phyloP scores from a whole-genome alignment of 768 basidiomycete genomes.

The Stropharia rugosoannulata region DNA sequence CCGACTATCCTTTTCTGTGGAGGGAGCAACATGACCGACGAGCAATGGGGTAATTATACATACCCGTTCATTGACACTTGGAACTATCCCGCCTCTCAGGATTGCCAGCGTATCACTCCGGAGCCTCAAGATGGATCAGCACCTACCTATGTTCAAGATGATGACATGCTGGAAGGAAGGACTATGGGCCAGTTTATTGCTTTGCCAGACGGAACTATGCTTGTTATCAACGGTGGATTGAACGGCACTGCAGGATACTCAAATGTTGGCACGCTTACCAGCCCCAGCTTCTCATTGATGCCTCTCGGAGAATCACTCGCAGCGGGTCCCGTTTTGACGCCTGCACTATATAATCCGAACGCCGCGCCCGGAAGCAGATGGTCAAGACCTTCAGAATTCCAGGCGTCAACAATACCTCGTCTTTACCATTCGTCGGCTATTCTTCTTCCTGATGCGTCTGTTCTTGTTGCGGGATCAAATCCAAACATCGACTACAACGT shows the following conservation, averaged over 20 bases:
- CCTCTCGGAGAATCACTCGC: slow-evolving; percentile 75
- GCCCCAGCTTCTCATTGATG: slow-evolving; percentile 48
- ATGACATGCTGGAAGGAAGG: slow-evolving; percentile 69
- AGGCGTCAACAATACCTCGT: slow-evolving; percentile 64
- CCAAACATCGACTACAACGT: slow-evolving; percentile 83
- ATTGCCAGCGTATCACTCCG: slow-evolving; percentile 85
- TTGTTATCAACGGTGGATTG: slow-evolving; percentile 77
- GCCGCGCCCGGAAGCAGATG: slow-evolving; percentile 70
- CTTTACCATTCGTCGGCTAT: slow-evolving; percentile 92
- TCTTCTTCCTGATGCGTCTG: slow-evolving; percentile 84
- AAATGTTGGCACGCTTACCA: slow-evolving; percentile 46
- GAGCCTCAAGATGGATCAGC: slow-evolving; percentile 71
- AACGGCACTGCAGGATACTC: slow-evolving; percentile 93
- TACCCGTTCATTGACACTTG: slow-evolving; percentile 74
- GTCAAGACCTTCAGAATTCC: slow-evolving; percentile 61
- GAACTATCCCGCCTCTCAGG: slow-evolving; percentile 63
- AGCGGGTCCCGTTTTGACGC: slow-evolving; percentile 72
- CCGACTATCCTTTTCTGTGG: slow-evolving; percentile 91
- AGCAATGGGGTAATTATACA: slow-evolving; percentile 75
- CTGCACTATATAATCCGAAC: slow-evolving; percentile 83
- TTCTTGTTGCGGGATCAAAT: slow-evolving; percentile 90
- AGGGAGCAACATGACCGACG: slow-evolving; percentile 75
- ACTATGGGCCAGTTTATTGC: slow-evolving; percentile 93
- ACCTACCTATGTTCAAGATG: slow-evolving; percentile 66
- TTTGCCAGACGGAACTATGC: slow-evolving; percentile 75